Evolutionary conservation across 192 early-diverging fungal species (phyloP), one percentile per base, ranked within the genome.

Genomic region (Backusella sp.): DNA sequence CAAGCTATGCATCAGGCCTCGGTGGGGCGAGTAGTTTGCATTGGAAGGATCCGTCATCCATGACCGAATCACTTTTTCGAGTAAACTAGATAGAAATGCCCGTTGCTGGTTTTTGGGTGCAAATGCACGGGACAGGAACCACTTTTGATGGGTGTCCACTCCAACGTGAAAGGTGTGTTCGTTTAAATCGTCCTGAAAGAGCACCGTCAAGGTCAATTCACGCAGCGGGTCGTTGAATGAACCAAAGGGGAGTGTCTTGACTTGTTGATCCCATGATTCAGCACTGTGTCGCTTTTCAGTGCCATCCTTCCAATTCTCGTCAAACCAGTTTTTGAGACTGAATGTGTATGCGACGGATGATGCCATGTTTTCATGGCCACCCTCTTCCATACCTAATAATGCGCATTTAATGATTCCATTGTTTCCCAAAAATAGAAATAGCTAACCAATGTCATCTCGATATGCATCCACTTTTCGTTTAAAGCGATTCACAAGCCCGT

Each of bases 221-320:
- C 79, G 76, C 15, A 89, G 67, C 26, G 86, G 88, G 49, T 89
- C 88, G 30, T 89, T 87, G 7, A 70, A 77, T 17, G 88, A 81
- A 8, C 88, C 88, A 73, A 89, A 89, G 9, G 84, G 85, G 62
- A 89, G 49, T 12, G 49, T 56, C 3, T 83, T 79, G 23, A 30
- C 2, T 19, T 32, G 32, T 32, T 77, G 12, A 35, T 66, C 68
- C 53, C 53, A 21, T 21, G 69, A 28, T 59, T 76, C 84, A 35
- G 28, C 70, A 28, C 69, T 56, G 21, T 15, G 19, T 4, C 56
- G 7, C 26, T 71, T 39, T 17, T 76, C 77, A 35, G 74, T 73
- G 39, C 75, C 76, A 23, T 76, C 70, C 67, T 82, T 80, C 88
- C 88, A 89, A 59, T 89, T 84, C 37, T 88, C 86, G 36, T 89